Base-by-base conservation (phyloP, 176 grass and related monocot genomes). In the Lolium multiflorum region DNA sequence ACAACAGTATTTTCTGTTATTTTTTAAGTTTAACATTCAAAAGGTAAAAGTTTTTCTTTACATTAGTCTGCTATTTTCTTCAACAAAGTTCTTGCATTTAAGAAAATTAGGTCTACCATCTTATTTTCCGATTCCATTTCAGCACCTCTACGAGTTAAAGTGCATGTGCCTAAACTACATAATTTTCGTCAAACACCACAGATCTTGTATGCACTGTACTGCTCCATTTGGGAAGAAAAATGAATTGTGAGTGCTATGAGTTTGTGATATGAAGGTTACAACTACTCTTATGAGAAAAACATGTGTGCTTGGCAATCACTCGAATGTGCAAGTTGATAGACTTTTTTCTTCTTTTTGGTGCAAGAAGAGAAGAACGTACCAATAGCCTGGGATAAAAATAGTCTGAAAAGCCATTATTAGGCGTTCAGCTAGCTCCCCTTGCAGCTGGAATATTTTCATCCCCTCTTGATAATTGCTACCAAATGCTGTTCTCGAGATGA, bases 401-500 rank as follows among this genome's bases (percentile, higher is more conserved):
- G 82, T 79, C 49, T 82, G 87, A 41, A 84, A 49, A 37, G 82
- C 77, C 48, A 68, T 83, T 59, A 88, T 76, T 20, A 94, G 8
- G 43, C 86, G 75, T 84, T 76, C 81, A n/a, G 86, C 79, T 54
- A 37, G 79, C 75, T 94, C 95, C 25, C 43, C 56, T 86, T 93
- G 95, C 24, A 97, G 89, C 56, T 88, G 79, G 31, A 97, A 94
- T 86, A 97, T 97, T 65, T 47, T 86, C 68, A n/a, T 94, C 26
- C 89, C 95, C 79, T 94, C 91, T 12, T 91, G 49, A 76, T 88
- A 94, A 86, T 78, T 93, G 90, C 92, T 88, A 49, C 95, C 95
- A 86, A 97, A 97, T 51, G 95, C 88, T 17, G 92, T 92, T 49
- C 79, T 83, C n/a, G 95, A 94, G 58, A 94, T 92, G 35, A 91